Conservation (phyloP, 2,329 filamentous ascomycete species). For the Fusarium oxysporum region DNA sequence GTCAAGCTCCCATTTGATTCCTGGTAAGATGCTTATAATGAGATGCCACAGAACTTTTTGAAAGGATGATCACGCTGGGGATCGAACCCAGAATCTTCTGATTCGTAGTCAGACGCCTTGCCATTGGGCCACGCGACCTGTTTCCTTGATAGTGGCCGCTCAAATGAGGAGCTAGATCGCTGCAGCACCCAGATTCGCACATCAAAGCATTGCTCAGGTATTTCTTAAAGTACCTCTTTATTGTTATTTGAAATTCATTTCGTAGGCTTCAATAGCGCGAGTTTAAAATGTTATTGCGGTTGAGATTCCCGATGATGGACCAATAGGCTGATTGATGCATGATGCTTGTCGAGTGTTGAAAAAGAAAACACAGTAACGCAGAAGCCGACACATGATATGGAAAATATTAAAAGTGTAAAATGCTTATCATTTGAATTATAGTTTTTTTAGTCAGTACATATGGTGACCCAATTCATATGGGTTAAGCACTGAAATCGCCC, state of each 20-base stretch:
- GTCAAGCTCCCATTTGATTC: too few species aligned
- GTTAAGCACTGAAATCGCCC: rapidly evolving
- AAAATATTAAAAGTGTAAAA: not conserved
- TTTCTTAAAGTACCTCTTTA: too few species aligned
- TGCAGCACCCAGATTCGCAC: not conserved
- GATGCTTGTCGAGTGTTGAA: rapidly evolving
- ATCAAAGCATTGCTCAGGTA: rapidly evolving
- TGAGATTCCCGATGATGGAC: rapidly evolving
- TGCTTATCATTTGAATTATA: too few species aligned
- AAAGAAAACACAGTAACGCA: rapidly evolving
- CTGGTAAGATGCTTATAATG: too few species aligned
- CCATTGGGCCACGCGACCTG: conserved; percentile 34
- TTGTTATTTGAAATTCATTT: rapidly evolving
- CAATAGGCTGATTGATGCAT: rapidly evolving
- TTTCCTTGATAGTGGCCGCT: not conserved
- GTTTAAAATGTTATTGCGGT: rapidly evolving
- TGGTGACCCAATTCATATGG: rapidly evolving
- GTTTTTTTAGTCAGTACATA: not conserved
- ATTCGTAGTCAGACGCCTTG: conserved; percentile 39
- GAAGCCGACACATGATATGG: rapidly evolving
- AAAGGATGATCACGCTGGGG: conserved; percentile 25
- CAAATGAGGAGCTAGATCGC: not conserved
- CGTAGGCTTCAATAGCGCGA: rapidly evolving
- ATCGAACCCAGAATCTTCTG: conserved; percentile 39
- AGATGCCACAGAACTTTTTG: rapidly evolving